Evolutionary conservation across 345 rosid genomes (phyloP), one percentile per base, ranked within the genome.

Genomic region (Moricandia moricandioides): DNA sequence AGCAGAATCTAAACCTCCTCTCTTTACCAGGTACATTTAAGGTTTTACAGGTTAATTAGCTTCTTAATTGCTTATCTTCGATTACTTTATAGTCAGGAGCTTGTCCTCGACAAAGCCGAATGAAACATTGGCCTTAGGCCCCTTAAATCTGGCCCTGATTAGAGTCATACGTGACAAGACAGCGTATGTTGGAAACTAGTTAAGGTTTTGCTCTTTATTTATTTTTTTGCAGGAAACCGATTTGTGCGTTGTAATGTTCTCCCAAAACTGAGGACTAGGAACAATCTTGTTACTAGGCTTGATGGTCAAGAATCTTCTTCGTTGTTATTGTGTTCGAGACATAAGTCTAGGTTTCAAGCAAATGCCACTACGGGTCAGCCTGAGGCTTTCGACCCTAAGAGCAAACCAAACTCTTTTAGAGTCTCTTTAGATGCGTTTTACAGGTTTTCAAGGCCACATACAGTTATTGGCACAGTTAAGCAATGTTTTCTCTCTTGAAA

Each of bases 391-490:
- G 78, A 69, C 34, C 70, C 91, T 37, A 78, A 84, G 55, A 78
- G 60, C 77, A 18, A 56, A 67, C 55, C 37, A 40, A 77, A 73
- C 43, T 74, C 91, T 14, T 34, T 86, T 37, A 82, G 54, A 79
- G 85, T 78, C 67, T 85, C 82, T 0, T 27, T 87, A 18, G 88
- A 90, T 78, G 92, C 91, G 51, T 94, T 94, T 73, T 91, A 91
- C 84, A 85, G 97, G 78, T 94, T 94, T 73, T 91, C 98, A 8
- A 86, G 96, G 66, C 98, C 98, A 12, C 97, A 94, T 65, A 91
- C 98, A 0, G 88, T 94, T 77, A 86, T 90, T 16, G 98, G 98
- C 84, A 91, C 97, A 84, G 98, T 94, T 89, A 86, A 69, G 40
- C 18, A 35, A 29, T 30, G 29, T 56, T 29, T 29, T n/a, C 52